Base-by-base conservation (phyloP, 495 filamentous ascomycete genomes). In the Cercophora newfieldiana region DNA sequence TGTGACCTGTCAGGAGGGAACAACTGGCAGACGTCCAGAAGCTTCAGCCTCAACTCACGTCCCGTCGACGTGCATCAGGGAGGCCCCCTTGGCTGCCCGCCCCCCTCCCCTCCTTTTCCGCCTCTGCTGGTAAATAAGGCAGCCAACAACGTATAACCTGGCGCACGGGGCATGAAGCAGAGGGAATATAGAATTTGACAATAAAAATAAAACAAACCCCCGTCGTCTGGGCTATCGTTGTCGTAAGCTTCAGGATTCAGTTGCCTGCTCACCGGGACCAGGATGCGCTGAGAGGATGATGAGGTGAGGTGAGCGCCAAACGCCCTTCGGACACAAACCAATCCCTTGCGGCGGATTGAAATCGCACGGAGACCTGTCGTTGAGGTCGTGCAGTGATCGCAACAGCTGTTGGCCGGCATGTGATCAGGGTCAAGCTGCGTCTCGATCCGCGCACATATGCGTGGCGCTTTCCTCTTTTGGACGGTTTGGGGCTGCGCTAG, bases 41-140 rank as follows among this genome's bases (percentile, higher is more conserved):
- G 33, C 26, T 61, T 61, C 58, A 48, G 31, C 58, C 58, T 61
- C 58, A 61, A 60, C 24, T 61, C 19, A 18, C 14, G 2, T 59
- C 26, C 28, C 30, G 37, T 44, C 37, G 3, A 14, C 10, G 4
- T 53, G 21, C 21, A 22, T 55, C 51, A 2, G 19, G 19, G 10
- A 2, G 49, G 49, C 8, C 49, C n/a, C n/a, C n/a, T n/a, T 22
- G 1, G n/a, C 49, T 16, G 8, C 10, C 37, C 12, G 12, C 2
- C 37, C 37, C 12, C 37, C 37, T n/a, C n/a, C n/a, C n/a, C n/a
- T n/a, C n/a, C n/a, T n/a, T n/a, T n/a, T n/a, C n/a, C n/a, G n/a
- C n/a, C n/a, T n/a, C n/a, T n/a, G 37, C 18, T 44, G 10, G 10
- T 44, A 44, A 6, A n/a, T n/a, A n/a, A n/a, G n/a, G n/a, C n/a